Base-by-base conservation (phyloP, 2,329 filamentous ascomycete species). In the Neofusicoccum ribis region DNA sequence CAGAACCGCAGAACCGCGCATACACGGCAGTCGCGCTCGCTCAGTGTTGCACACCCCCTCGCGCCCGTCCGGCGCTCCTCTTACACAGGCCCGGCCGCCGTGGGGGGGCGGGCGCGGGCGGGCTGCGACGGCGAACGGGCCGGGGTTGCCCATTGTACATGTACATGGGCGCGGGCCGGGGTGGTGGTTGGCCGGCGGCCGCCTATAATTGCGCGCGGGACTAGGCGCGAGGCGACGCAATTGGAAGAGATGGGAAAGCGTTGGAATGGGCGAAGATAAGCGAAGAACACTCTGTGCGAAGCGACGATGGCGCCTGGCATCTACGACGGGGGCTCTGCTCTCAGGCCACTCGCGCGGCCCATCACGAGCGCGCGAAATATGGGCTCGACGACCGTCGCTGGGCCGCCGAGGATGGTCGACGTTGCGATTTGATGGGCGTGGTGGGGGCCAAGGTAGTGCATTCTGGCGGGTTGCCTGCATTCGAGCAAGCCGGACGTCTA, bases 241-340 rank as follows among this genome's bases (percentile, higher is more conserved):
- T 14, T 44, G 41, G 41, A 44, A 44, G 41, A 44, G n/a, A 44
- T 44, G 41, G 14, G 39, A 23, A 58, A 14, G 23, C 23, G 14
- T 27, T 59, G 39, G 41, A 46, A 44, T 5, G 17, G 54, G 54
- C 43, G 54, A 46, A 59, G 54, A 59, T 59, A 59, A 59, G 54
- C 54, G 54, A 59, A 17, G n/a, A 54, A 15, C 17, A 4, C 12
- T 14, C 34, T 5, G 9, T 37, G 11, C 50, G 36, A 37, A 34
- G 17, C 17, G 1, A 8, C 27, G n/a, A 8, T 4, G 47, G 12
- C 11, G 27, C 20, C 14, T 20, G 17, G 2, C 17, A 34, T 15
- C 27, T 14, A 9, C 17, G 7, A 49, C 12, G 8, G 17, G 8
- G 20, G 46, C 17, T 9, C n/a, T 6, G 9, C 20, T 11, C 46